A percentile compares a stretch with the other conserved stretches of the same genome.
These are phyloP conservation scores for Rhododendron kiyosumense DNA, from an alignment of 148 eudicot species.

Conservation along the genomic window DNA sequence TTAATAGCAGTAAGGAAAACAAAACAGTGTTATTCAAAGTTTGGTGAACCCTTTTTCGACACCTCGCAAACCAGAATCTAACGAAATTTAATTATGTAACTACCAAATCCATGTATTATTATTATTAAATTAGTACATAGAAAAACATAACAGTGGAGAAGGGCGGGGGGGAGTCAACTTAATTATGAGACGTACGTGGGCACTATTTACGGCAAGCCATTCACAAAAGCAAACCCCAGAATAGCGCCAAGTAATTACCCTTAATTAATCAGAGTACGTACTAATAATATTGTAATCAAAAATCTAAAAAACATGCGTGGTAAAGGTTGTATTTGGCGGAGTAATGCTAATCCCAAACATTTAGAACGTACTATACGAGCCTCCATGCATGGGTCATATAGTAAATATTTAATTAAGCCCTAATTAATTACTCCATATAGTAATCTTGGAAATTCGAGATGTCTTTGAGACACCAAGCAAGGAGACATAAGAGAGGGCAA, in stretches of 20 bases:
- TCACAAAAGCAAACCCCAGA: not conserved
- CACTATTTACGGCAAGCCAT: conserved; percentile 4
- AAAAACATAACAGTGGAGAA: not conserved
- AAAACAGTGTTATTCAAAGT: conserved; percentile 14
- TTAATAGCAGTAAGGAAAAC: not conserved
- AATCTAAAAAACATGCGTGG: not conserved
- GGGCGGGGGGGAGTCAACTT: not conserved
- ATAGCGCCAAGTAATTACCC: conserved; percentile 14
- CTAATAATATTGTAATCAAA: not conserved
- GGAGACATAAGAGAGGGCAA: not conserved
- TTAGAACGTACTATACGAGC: not conserved
- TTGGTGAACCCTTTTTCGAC: conserved; percentile 11
- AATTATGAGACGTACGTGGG: conserved; percentile 13
- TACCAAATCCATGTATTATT: not conserved
- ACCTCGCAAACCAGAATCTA: conserved; percentile 26
- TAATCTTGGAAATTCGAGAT: not conserved
- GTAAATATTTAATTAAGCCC: not conserved
- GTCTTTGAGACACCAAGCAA: not conserved
- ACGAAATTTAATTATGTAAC: conserved; percentile 12
- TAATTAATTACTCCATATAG: not conserved
- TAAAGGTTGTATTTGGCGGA: not conserved
- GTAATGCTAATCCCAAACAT: not conserved
- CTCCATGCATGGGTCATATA: not conserved
- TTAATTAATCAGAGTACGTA: not conserved
- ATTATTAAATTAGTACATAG: not conserved